phyloP scores from a whole-genome alignment of 495 filamentous ascomycete genomes.

The Lophiotrema nucula region DNA sequence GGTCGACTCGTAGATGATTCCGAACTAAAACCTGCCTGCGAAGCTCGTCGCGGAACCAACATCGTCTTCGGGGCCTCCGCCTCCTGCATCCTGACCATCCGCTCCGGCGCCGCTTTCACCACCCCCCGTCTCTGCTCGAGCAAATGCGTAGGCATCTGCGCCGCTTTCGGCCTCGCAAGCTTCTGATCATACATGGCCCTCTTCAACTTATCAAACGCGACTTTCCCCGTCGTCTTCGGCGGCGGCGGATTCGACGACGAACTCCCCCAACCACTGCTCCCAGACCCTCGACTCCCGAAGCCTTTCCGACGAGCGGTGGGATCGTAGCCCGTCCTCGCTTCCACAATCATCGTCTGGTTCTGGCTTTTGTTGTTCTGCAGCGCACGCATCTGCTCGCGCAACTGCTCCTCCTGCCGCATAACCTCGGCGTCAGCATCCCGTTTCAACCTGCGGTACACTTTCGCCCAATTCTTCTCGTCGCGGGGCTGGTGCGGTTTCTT shows the following conservation, averaged over 20 bases:
- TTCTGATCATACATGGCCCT: constrained; percentile 21
- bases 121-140: constrained; percentile 19
- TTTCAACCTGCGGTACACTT: constrained; percentile 52
- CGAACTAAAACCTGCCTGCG: no score
- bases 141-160: constrained; percentile 16
- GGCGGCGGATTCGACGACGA: background rate
- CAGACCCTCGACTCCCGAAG: constrained; percentile 1
- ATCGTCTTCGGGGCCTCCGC: background rate
- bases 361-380: constrained; percentile 23
- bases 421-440: constrained; percentile 30
- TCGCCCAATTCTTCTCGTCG: constrained; percentile 60
- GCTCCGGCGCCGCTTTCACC: constrained; percentile 9
- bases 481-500: constrained; percentile 55
- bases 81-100: constrained; percentile 17
- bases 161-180: constrained; percentile 16
- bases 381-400: constrained; percentile 23
- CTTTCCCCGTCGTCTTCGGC: constrained; percentile 24
- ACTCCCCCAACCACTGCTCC: background rate
- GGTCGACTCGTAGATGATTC: no score
- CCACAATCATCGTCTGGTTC: constrained; percentile 26
- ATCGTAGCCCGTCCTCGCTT: constrained; percentile 10
- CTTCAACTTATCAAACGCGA: constrained; percentile 20
- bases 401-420: constrained; percentile 18
- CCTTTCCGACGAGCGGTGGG: constrained; percentile 1
- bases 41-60: constrained; percentile 7